Evolutionary conservation across 495 filamentous ascomycete species (phyloP).

Genomic region (Talaromyces ruber): DNA sequence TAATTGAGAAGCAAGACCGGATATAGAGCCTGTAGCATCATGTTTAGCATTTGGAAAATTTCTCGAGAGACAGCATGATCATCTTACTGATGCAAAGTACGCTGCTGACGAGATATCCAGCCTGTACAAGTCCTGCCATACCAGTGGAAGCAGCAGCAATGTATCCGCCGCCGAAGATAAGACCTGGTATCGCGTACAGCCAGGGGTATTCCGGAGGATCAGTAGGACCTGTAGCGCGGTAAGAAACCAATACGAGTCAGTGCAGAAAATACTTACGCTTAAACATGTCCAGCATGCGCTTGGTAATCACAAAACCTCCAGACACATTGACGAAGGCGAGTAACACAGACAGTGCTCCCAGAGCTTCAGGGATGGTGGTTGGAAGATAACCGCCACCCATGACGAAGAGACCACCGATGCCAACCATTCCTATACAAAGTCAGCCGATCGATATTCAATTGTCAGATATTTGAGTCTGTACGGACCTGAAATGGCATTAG

Average conservation of each 20-base stretch:
- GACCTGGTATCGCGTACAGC: slow-evolving; percentile 67
- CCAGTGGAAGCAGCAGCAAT: slow-evolving; percentile 66
- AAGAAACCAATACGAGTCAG: slow-evolving; percentile 10
- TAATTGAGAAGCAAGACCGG: slow-evolving; percentile 62
- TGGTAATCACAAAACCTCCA: slow-evolving; percentile 76
- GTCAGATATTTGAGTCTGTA: not conserved
- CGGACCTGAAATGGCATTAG: slow-evolving; percentile 70
- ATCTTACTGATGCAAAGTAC: slow-evolving; percentile 56
- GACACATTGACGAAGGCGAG: slow-evolving; percentile 76
- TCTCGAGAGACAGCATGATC: not conserved
- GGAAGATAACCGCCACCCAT: slow-evolving; percentile 68
- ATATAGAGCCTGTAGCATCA: slow-evolving; percentile 49
- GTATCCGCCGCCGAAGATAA: slow-evolving; percentile 69
- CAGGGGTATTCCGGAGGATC: slow-evolving; percentile 79
- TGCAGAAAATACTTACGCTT: slow-evolving; percentile 37
- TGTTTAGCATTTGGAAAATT: not conserved
- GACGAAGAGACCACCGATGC: slow-evolving; percentile 73
- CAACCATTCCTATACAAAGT: slow-evolving; percentile 52
- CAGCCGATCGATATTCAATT: not conserved
- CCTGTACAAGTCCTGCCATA: slow-evolving; percentile 71
- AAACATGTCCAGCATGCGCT: slow-evolving; percentile 91
- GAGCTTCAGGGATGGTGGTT: slow-evolving; percentile 62
- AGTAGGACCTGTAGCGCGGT: slow-evolving; percentile 41
- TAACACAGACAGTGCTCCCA: slow-evolving; percentile 70
- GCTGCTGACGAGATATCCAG: slow-evolving; percentile 71